Evolutionary conservation across 148 eudicot species (phyloP).

Genomic region (Amaranthus hypochondriacus): DNA sequence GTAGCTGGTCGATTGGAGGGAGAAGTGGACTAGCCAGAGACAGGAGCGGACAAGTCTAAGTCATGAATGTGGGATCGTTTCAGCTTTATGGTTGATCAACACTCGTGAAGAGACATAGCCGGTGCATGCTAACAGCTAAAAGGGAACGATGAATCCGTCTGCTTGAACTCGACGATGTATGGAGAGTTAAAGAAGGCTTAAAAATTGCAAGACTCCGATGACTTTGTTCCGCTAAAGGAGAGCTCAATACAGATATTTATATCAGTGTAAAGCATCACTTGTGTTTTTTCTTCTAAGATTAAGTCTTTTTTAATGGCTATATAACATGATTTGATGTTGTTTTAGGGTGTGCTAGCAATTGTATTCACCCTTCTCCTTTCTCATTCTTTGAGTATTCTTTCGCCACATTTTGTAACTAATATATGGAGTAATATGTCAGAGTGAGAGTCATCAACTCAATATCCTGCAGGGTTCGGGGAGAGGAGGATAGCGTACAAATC

Average conservation of each 20-base stretch:
- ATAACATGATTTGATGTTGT: conserved; percentile 19
- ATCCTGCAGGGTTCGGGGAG: too few species aligned
- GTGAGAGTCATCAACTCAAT: too few species aligned
- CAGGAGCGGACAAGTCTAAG: conserved; percentile 1
- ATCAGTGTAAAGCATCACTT: conserved; percentile 9
- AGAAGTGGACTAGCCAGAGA: conserved; percentile 18
- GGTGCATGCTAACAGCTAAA: not conserved
- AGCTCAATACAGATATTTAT: conserved; percentile 1
- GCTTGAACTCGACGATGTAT: not conserved
- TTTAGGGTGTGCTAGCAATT: conserved; percentile 8
- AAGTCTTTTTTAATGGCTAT: too few species aligned
- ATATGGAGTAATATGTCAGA: too few species aligned
- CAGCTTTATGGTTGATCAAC: not conserved
- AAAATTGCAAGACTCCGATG: not conserved
- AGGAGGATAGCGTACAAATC: too few species aligned
- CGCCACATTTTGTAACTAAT: conserved; percentile 2
- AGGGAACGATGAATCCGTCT: not conserved
- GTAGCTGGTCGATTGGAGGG: conserved; percentile 48
- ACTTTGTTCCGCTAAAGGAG: not conserved
- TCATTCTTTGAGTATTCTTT: not conserved
- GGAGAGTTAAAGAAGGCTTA: conserved; percentile 8
- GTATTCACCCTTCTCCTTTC: not conserved
- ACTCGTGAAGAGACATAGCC: conserved; percentile 13
- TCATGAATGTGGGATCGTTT: not conserved
- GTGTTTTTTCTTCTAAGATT: too few species aligned